A percentile compares a stretch with the other conserved stretches of the same genome.
These are phyloP conservation scores for Fusarium subtropicale DNA, from an alignment of 2,329 filamentous ascomycete genomes.

Conservation along the genomic window DNA sequence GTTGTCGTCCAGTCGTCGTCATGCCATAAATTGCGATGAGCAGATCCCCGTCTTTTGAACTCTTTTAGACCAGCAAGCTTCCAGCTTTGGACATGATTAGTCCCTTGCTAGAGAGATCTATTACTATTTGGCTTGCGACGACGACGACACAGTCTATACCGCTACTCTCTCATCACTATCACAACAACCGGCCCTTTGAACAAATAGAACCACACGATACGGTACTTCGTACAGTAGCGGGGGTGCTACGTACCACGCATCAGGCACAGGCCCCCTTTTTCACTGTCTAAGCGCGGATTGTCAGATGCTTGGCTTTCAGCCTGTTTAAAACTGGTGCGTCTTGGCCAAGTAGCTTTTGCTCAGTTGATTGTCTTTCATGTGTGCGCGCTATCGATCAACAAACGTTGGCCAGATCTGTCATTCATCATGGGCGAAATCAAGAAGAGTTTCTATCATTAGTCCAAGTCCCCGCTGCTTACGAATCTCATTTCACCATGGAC, in stretches of 20 bases:
- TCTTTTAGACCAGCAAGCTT: conserved; percentile 15
- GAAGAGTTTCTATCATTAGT: conserved; percentile 1
- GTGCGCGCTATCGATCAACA: neutral
- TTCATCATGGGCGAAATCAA: neutral
- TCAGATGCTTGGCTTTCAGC: conserved; percentile 8
- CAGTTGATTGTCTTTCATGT: neutral
- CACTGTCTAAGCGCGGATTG: conserved; percentile 13
- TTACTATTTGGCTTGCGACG: conserved; percentile 1
- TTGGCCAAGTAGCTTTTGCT: conserved; percentile 9
- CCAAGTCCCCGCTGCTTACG: neutral
- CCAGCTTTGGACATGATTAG: neutral
- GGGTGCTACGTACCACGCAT: conserved; percentile 1
- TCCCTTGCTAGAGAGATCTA: neutral
- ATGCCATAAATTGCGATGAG: conserved; percentile 41
- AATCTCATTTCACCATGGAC: neutral
- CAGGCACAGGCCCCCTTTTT: conserved; percentile 19
- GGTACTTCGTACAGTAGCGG: conserved; percentile 15
- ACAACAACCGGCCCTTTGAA: conserved; percentile 9
- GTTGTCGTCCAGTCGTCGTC: conserved; percentile 29
- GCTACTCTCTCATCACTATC: conserved; percentile 18
- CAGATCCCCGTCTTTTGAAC: conserved; percentile 30
- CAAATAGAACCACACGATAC: conserved; percentile 1
- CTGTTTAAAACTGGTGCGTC: neutral
- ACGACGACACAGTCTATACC: conserved; percentile 11
- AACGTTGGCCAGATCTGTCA: neutral